phyloP scores from a whole-genome alignment of 306 rosid genomes.

The Oemleria cerasiformis region DNA sequence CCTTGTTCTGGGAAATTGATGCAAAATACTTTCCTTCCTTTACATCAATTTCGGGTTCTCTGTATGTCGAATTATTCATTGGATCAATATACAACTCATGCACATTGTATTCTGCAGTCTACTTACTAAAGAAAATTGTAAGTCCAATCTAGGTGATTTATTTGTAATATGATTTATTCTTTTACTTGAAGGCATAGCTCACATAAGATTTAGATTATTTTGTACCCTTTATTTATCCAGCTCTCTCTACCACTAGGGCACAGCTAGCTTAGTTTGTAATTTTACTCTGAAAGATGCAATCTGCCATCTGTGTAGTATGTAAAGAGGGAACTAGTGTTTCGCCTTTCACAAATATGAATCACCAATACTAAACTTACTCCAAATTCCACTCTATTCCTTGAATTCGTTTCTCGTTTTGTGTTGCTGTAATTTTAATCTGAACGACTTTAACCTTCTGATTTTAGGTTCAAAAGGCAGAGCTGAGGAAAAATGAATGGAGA shows the following conservation, averaged over 20 bases:
- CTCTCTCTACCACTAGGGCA: not conserved
- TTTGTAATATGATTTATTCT: not conserved
- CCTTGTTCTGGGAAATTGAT: not conserved
- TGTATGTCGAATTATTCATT: not conserved
- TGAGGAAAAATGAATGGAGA: conserved; percentile 79
- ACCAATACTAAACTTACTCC: not conserved
- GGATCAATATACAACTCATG: no score
- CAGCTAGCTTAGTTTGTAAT: not conserved
- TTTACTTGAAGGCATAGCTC: not conserved
- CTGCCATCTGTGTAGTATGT: not conserved
- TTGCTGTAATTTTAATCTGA: not conserved
- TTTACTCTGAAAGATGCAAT: not conserved
- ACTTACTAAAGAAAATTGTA: not conserved
- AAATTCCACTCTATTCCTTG: not conserved
- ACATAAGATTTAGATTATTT: not conserved
- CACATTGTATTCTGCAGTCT: not conserved
- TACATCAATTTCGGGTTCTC: not conserved
- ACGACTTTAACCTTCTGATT: conserved; percentile 15
- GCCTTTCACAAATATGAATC: not conserved
- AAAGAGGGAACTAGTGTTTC: not conserved
- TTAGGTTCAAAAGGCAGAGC: conserved; percentile 88
- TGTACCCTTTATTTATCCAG: not conserved
- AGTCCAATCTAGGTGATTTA: not conserved
- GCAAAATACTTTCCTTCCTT: not conserved
- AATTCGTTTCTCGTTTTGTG: not conserved